Evolutionary conservation across 306 rosid genomes (phyloP), one percentile per base, ranked within the genome.

Genomic region (Corylus americana): DNA sequence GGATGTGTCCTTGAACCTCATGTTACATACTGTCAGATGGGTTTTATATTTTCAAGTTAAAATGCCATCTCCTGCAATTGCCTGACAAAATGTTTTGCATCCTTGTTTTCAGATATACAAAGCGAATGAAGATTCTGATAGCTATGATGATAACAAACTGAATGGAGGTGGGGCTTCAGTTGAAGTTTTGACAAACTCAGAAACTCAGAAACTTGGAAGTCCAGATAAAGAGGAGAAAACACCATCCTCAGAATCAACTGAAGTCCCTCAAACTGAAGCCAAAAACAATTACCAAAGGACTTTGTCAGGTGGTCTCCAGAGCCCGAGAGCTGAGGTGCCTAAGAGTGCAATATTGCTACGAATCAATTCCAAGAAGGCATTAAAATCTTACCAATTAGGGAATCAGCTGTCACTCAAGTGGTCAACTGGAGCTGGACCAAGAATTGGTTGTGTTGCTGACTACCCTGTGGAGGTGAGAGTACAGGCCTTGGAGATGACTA

Each of bases 351-450:
- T 95, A 80, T 70, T 95, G 84, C 82, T 86, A 73, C 81, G 98
- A 85, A 95, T 95, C 86, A 95, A 93, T 83, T 95, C 98, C 76
- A 93, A 91, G 91, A 92, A 88, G 78, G 88, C 78, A 5, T 80
- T 87, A 9, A 86, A 84, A 20, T 95, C 99, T 49, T 90, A 91
- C 86, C 97, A 95, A 82, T 74, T 95, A 59, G 99, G 99, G 48
- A 87, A 93, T 74, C 87, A 88, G n/a, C 90, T 95, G 44, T 85
- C 94, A 1, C 92, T 84, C 31, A 88, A 81, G 77, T 95, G 99
- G 99, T 89, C 97, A 22, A 90, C 97, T 0, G 99, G 99, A 76
- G 96, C 94, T 50, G 99, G 99, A 53, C 99, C 99, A 7, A 93
- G 99, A 80, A 95, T 95, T 48, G 98, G 99, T 42, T 95, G 98